A percentile compares a stretch with the other conserved stretches of the same genome.
These are phyloP conservation scores for Nymphaea thermarum DNA, from an alignment of 164 flowering plant species.

Conservation along the genomic window DNA sequence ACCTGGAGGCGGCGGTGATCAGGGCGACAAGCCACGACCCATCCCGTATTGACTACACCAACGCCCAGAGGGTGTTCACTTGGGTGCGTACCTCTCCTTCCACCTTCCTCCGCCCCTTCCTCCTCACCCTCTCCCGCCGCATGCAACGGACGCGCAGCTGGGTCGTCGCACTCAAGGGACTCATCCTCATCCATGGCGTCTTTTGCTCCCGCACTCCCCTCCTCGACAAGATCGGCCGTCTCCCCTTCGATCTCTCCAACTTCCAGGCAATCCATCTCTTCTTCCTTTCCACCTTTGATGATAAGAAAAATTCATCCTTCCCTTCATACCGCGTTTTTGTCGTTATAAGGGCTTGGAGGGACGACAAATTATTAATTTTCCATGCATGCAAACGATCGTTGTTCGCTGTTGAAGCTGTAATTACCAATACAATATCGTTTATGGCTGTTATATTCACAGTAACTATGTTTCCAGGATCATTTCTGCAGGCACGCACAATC, in stretches of 20 bases:
- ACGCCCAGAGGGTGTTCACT: constrained; percentile 38
- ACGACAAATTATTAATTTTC: no score
- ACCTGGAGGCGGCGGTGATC: constrained; percentile 56
- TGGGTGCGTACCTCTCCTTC: constrained; percentile 46
- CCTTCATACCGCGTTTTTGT: not conserved
- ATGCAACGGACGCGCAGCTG: constrained; percentile 48
- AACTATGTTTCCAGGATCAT: constrained; percentile 28
- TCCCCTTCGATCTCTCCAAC: constrained; percentile 70
- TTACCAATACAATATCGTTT: not conserved
- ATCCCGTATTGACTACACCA: constrained; percentile 38
- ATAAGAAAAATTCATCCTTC: not conserved
- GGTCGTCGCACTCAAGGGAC: constrained; percentile 76
- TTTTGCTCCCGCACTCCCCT: constrained; percentile 34
- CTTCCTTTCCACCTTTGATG: not conserved
- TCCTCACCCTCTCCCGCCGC: constrained; percentile 34
- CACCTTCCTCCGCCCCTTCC: constrained; percentile 27
- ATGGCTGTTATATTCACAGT: not conserved
- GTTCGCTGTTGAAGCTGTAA: no score
- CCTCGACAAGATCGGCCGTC: constrained; percentile 29
- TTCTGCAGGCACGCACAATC: constrained; percentile 10
- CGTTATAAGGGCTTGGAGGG: not conserved
- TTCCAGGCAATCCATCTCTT: not conserved
- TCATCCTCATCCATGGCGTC: constrained; percentile 71
- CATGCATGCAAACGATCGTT: no score
- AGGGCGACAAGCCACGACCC: constrained; percentile 81